These are phyloP conservation scores for Pezicula radicicola DNA, from an alignment of 2,329 filamentous ascomycete genomes.

Conservation along the genomic window DNA sequence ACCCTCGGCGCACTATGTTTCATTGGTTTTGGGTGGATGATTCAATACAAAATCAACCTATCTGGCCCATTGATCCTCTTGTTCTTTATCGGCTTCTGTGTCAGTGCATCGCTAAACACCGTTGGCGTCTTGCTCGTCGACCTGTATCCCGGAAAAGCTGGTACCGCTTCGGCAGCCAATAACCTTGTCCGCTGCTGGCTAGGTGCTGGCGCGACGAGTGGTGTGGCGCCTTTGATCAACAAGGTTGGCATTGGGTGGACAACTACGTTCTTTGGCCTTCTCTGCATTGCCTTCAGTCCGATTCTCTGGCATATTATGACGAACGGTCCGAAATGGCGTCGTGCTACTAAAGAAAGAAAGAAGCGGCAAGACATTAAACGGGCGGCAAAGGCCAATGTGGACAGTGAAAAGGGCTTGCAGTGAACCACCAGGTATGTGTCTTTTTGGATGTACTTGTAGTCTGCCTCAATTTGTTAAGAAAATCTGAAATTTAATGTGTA, in stretches of 20 bases:
- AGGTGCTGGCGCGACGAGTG: constrained; percentile 1
- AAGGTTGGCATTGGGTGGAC: constrained; percentile 3
- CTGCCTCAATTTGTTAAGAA: no score
- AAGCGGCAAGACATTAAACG: not conserved
- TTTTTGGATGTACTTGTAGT: not conserved
- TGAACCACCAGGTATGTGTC: not conserved
- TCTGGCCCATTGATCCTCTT: not conserved
- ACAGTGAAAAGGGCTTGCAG: not conserved
- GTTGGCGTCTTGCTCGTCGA: not conserved
- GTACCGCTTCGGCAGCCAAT: constrained; percentile 2
- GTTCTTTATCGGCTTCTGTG: not conserved
- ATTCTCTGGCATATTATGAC: constrained; percentile 3
- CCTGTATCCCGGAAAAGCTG: constrained; percentile 3
- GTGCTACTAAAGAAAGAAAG: constrained; percentile 1
- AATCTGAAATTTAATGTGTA: no score
- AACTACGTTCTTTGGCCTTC: not conserved
- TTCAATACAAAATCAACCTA: not conserved
- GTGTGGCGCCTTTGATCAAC: not conserved
- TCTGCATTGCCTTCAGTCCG: not conserved
- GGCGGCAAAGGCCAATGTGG: not conserved
- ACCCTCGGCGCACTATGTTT: constrained; percentile 29
- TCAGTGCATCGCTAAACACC: not conserved
- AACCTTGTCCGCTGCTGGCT: constrained; percentile 5
- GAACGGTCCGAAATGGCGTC: constrained; percentile 2
- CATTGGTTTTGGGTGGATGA: constrained; percentile 13